Conservation (phyloP, 2,329 filamentous ascomycete genomes). For the Neofusicoccum cordaticola region DNA sequence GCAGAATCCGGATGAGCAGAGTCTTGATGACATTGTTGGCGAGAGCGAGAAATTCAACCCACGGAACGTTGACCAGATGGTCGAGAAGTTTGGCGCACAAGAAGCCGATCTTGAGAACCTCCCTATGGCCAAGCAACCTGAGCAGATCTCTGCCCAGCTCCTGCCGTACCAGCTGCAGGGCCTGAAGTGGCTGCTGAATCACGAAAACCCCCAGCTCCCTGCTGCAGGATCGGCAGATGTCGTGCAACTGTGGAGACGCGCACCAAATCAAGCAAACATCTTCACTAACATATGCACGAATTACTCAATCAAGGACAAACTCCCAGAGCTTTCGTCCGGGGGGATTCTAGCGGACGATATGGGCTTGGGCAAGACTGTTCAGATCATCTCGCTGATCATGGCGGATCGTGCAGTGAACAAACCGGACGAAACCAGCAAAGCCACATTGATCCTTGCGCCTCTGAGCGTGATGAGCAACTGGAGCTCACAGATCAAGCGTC, state of each 20-base stretch:
- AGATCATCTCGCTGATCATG: constrained; percentile 74
- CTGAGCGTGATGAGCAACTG: constrained; percentile 80
- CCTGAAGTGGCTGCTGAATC: constrained; percentile 75
- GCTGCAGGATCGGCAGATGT: constrained; percentile 56
- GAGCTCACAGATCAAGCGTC: constrained; percentile 73
- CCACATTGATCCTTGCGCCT: constrained; percentile 79
- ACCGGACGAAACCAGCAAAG: constrained; percentile 57
- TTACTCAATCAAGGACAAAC: constrained; percentile 54
- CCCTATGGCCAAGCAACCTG: constrained; percentile 68
- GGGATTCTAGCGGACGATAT: constrained; percentile 70
- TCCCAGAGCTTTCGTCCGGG: constrained; percentile 65
- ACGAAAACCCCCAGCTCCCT: constrained; percentile 69
- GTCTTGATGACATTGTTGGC: constrained; percentile 63
- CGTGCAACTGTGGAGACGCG: constrained; percentile 75
- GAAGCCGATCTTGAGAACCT: constrained; percentile 59
- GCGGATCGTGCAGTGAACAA: constrained; percentile 53
- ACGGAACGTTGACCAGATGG: constrained; percentile 60
- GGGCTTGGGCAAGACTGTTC: constrained; percentile 82
- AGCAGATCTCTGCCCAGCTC: constrained; percentile 61
- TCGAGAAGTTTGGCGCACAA: constrained; percentile 68
- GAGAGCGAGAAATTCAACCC: constrained; percentile 67
- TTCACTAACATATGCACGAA: constrained; percentile 71
- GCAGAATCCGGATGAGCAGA: constrained; percentile 41
- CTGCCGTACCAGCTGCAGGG: constrained; percentile 78
- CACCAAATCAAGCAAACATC: constrained; percentile 33